Conservation (phyloP, 805 yeast genomes). For the Saturnispora ahearnii region DNA sequence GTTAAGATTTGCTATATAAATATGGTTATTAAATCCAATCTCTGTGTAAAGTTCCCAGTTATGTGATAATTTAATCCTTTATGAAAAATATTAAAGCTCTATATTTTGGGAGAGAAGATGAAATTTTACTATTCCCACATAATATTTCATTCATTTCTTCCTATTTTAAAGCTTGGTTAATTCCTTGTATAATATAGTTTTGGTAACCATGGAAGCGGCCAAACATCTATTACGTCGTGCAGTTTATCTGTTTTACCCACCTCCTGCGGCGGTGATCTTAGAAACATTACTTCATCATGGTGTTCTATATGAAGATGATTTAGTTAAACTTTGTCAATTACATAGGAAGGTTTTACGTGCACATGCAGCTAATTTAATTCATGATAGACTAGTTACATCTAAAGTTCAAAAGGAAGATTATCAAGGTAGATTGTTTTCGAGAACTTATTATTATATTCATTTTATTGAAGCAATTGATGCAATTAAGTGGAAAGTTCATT, state of each 20-base stretch:
- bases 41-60: too few relatives aligned
- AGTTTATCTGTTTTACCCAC: constrained; percentile 78
- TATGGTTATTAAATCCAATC: too few relatives aligned
- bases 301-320: constrained; percentile 87
- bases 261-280: constrained; percentile 70
- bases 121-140: too few relatives aligned
- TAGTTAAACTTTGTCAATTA: constrained; percentile 70
- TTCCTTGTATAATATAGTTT: neutral
- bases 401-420: constrained; percentile 68
- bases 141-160: neutral
- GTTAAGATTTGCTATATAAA: too few relatives aligned
- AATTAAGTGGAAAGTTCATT: constrained; percentile 92
- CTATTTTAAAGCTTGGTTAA: neutral
- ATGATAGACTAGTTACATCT: constrained; percentile 67
- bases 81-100: too few relatives aligned
- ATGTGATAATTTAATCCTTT: too few relatives aligned
- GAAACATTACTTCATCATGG: constrained; percentile 86
- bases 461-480: constrained; percentile 91
- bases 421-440: constrained; percentile 60
- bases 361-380: constrained; percentile 69
- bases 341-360: constrained; percentile 82
- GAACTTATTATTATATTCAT: constrained; percentile 73
- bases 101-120: too few relatives aligned
- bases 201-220: constrained; percentile 8
- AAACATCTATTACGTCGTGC: constrained; percentile 58